These are phyloP conservation scores for Ceratocystis cubensis DNA, from an alignment of 2,329 filamentous ascomycete genomes.

Conservation along the genomic window DNA sequence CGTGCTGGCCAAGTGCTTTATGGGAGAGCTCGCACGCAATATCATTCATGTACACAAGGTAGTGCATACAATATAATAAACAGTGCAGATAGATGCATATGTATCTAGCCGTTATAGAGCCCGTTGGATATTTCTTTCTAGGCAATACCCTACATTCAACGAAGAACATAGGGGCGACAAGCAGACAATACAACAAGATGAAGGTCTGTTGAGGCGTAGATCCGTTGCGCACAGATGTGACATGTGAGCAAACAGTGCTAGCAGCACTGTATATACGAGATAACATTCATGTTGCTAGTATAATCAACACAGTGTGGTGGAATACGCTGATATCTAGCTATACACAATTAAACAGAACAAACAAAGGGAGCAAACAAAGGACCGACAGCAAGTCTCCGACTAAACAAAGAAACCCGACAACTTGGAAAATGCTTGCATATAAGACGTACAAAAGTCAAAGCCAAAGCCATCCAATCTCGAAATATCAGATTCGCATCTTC, in stretches of 20 bases:
- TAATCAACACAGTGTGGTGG: neutral
- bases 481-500: neutral
- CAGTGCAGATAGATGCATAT: too few species aligned
- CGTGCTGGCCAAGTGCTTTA: too few species aligned
- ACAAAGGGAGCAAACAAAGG: neutral
- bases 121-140: too few species aligned
- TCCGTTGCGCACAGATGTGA: neutral
- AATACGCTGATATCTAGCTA: neutral
- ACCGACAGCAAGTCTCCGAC: neutral
- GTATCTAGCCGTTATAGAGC: too few species aligned
- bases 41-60: too few species aligned
- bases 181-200: neutral
- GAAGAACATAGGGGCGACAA: neutral
- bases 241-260: neutral
- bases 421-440: slow-evolving; percentile 4
- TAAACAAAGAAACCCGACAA: neutral
- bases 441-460: neutral
- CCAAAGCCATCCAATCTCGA: slow-evolving; percentile 2
- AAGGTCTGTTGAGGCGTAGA: neutral
- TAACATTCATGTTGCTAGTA: too few species aligned
- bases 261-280: neutral
- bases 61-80: too few species aligned
- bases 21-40: too few species aligned
- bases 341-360: neutral
- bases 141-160: too few species aligned